phyloP scores from a whole-genome alignment of 176 grass and related monocot species.

The Bonia amplexicaulis region DNA sequence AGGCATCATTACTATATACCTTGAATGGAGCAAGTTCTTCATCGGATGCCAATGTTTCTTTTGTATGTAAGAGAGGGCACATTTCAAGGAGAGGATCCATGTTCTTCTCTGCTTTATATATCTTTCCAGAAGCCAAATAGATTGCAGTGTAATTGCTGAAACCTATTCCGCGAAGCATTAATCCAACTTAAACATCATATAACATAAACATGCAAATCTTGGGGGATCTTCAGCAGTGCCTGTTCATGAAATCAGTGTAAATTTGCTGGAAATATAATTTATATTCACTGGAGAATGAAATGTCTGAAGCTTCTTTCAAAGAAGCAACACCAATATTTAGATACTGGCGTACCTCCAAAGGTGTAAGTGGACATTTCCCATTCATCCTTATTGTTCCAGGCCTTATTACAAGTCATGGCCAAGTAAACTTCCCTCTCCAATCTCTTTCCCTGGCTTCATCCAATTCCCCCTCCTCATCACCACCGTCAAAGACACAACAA shows the following conservation, averaged over 20 bases:
- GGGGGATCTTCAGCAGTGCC: neutral
- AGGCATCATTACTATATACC: slow-evolving; percentile 34
- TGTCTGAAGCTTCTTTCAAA: slow-evolving; percentile 19
- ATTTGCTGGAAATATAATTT: slow-evolving; percentile 10
- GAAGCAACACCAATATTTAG: slow-evolving; percentile 8
- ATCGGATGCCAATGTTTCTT: slow-evolving; percentile 83
- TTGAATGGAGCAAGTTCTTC: slow-evolving; percentile 89
- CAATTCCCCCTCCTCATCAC: slow-evolving; percentile 82
- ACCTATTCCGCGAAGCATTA: slow-evolving; percentile 94
- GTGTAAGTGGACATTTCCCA: slow-evolving; percentile 97
- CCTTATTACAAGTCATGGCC: slow-evolving; percentile 78
- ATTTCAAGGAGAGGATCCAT: slow-evolving; percentile 98
- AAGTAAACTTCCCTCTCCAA: slow-evolving; percentile 97
- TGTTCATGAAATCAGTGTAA: neutral
- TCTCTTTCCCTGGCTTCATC: slow-evolving; percentile 90
- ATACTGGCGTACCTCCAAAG: slow-evolving; percentile 74
- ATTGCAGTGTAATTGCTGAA: slow-evolving; percentile 85
- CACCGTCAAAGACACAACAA: slow-evolving; percentile 90
- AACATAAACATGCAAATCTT: slow-evolving; percentile 5
- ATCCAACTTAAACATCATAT: slow-evolving; percentile 67
- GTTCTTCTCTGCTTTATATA: slow-evolving; percentile 91
- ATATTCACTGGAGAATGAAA: neutral
- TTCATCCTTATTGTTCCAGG: slow-evolving; percentile 92
- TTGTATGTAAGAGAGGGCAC: slow-evolving; percentile 94
- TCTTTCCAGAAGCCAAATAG: slow-evolving; percentile 98